Base-by-base conservation (phyloP, 2,329 filamentous ascomycete genomes). In the Bimuria novae-zelandiae region DNA sequence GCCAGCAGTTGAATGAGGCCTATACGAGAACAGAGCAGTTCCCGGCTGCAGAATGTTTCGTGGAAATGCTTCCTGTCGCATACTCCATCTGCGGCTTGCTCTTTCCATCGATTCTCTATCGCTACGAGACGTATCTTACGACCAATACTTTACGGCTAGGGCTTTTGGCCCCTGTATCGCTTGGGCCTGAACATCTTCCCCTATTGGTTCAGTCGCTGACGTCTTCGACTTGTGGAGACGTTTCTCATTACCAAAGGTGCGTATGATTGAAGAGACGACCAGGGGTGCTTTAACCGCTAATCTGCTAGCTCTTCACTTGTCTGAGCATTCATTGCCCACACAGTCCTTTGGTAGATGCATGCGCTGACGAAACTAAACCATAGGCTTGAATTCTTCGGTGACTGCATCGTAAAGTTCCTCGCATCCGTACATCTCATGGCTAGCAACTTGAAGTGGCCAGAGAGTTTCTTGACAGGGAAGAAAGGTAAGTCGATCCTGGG, bases 351-450 rank as follows among this genome's bases (percentile, higher is more conserved):
- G 4, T n/a, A 12, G 10, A 17, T 8, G n/a, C 7, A 35, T 25
- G 8, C 17, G 21, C 37, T 41, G 27, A 41, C 16, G 10, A 7
- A 10, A 19, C 12, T 7, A 2, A 23, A n/a, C 11, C 17, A 30
- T n/a, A 54, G 52, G 2, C 77, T 96, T 0, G 94, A 97, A 68
- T 95, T 95, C 61, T 76, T 97, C 0, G 94, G 94, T 0, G 93
- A 97, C 64, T 86, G 85, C 0, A 79, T 96, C 1, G 79, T 97
- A 32, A 97, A 97, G 65, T 83, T 88, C 51, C 84, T 84, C 41
- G 81, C 88, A 0, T 84, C 86, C 0, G 70, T 90, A 1, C 87
- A 91, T 50, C 79, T 92, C 4, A 79, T 81, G 67, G 79, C 80
- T 16, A 68, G 79, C 27, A 73, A 92, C 55, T 82, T 83, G 0